A percentile compares a stretch with the other conserved stretches of the same genome.
phyloP scores from a whole-genome alignment of 139 green algal species.

The Axilococcus clingmanii region DNA sequence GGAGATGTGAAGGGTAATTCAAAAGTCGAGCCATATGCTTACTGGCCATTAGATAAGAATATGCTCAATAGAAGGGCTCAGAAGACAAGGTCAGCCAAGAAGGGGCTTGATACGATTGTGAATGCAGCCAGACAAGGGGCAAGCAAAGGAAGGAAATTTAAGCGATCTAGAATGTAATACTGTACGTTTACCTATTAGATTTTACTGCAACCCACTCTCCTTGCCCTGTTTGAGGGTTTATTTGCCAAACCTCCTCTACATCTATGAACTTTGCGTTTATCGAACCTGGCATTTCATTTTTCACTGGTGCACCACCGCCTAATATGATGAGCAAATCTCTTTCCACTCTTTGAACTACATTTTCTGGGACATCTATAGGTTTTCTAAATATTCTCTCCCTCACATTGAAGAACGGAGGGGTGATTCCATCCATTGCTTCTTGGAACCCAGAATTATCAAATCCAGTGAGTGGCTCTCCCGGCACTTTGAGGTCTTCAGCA shows the following conservation, averaged over 20 bases:
- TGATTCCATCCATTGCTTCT: conserved; percentile 53
- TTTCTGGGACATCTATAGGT: conserved; percentile 19
- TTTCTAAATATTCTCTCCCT: conserved; percentile 51
- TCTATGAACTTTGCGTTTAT: conserved; percentile 45
- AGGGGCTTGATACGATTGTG: conserved; percentile 48
- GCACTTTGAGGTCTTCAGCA: background rate
- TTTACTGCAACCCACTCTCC: conserved; percentile 31
- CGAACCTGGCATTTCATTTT: background rate
- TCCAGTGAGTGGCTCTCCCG: conserved; percentile 23
- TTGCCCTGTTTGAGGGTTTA: conserved; percentile 30
- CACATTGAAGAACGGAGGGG: conserved; percentile 60
- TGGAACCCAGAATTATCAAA: too few relatives aligned
- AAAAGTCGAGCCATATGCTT: conserved; percentile 92
- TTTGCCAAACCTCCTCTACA: conserved; percentile 68
- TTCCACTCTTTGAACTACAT: conserved; percentile 39
- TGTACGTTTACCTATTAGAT: background rate
- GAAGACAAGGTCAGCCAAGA: conserved; percentile 46
- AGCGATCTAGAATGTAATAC: conserved; percentile 15
- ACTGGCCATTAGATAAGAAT: conserved; percentile 93
- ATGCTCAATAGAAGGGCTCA: conserved; percentile 81
- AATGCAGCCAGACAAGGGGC: conserved; percentile 32
- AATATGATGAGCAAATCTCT: conserved; percentile 48
- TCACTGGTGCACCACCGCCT: background rate
- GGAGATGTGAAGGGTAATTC: conserved; percentile 65
- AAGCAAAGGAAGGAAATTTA: conserved; percentile 45